Percentiles rank a stretch among this genome's conserved stretches.
These are phyloP conservation scores for Ailanthus altissimus DNA, from an alignment of 345 rosid species.

Conservation along the genomic window DNA sequence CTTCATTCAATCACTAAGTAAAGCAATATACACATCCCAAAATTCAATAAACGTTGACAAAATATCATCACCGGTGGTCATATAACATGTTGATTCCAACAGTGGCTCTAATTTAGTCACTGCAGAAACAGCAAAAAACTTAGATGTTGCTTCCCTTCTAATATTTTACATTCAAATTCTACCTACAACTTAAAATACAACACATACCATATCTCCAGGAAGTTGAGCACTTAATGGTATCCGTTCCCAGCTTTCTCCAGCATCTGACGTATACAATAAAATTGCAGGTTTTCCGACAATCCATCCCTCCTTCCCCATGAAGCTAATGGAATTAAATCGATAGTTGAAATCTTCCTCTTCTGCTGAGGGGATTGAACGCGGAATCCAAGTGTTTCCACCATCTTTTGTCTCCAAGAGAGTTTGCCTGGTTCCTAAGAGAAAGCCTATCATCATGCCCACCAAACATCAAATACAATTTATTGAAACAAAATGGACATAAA, in stretches of 20 bases:
- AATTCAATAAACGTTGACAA: too few species aligned
- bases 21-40: too few species aligned
- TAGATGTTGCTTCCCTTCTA: too few species aligned
- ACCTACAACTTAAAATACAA: background rate
- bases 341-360: slow-evolving; percentile 98
- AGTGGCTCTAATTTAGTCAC: too few species aligned
- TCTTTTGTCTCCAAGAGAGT: slow-evolving; percentile 89
- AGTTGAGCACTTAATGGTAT: slow-evolving; percentile 90
- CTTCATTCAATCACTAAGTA: too few species aligned
- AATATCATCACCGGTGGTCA: too few species aligned
- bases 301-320: slow-evolving; percentile 94
- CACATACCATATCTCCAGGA: slow-evolving; percentile 84
- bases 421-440: slow-evolving; percentile 85
- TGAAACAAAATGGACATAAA: background rate
- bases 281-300: slow-evolving; percentile 92
- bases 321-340: slow-evolving; percentile 86
- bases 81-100: too few species aligned
- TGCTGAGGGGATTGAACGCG: slow-evolving; percentile 84
- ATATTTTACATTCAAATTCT: too few species aligned
- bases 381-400: slow-evolving; percentile 74
- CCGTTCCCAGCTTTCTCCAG: slow-evolving; percentile 81
- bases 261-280: slow-evolving; percentile 76
- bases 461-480: background rate
- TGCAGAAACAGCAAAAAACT: too few species aligned
- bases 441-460: slow-evolving; percentile 42